These are phyloP conservation scores for Odontarrhena argentea DNA, from an alignment of 345 rosid genomes.

Conservation along the genomic window DNA sequence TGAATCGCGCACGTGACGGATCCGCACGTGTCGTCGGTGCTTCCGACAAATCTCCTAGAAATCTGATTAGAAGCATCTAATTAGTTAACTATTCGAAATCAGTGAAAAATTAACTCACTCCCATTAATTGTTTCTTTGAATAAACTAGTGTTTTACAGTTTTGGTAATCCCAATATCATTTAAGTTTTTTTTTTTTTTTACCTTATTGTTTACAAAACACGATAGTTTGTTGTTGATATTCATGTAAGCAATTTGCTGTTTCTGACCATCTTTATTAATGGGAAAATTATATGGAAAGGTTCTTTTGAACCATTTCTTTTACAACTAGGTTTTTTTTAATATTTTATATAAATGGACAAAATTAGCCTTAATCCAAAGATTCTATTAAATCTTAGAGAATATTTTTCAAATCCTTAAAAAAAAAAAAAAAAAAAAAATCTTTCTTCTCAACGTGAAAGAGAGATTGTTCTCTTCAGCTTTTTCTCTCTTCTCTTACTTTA, in stretches of 20 bases:
- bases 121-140: constrained; percentile 31
- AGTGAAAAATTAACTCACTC: constrained; percentile 11
- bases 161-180: constrained; percentile 39
- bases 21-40: constrained; percentile 42
- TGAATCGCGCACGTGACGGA: constrained; percentile 44
- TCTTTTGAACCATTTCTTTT: too few relatives aligned
- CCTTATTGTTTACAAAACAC: constrained; percentile 34
- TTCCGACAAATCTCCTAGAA: constrained; percentile 36
- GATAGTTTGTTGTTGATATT: constrained; percentile 25
- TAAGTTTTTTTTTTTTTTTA: background rate
- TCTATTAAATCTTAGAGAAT: too few relatives aligned
- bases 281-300: too few relatives aligned
- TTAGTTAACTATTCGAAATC: constrained; percentile 35
- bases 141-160: constrained; percentile 28
- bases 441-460: too few relatives aligned
- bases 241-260: constrained; percentile 38
- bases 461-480: too few relatives aligned
- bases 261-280: constrained; percentile 22
- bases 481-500: too few relatives aligned
- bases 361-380: too few relatives aligned
- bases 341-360: too few relatives aligned
- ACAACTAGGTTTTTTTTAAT: too few relatives aligned
- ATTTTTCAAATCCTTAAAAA: too few relatives aligned
- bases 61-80: constrained; percentile 59
- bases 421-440: too few relatives aligned